Percentiles rank a stretch among this genome's conserved stretches.
Conservation (phyloP, 2,329 filamentous ascomycete genomes). For the Xylaria sp. region DNA sequence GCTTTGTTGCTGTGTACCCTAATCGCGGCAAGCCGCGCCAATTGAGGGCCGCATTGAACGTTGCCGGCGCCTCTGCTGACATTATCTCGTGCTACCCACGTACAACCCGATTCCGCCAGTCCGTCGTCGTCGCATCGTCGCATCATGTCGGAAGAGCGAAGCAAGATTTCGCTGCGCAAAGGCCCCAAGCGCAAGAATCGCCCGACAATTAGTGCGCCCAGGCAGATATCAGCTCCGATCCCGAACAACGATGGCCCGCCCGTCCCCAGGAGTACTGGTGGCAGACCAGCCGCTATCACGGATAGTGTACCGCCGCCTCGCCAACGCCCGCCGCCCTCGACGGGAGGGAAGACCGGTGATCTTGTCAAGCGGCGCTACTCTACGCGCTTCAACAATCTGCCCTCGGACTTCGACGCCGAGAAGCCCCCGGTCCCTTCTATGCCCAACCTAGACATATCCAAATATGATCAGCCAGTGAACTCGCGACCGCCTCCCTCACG, state of each 20-base stretch:
- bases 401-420: conserved; percentile 74
- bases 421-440: conserved; percentile 79
- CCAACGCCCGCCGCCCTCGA: conserved; percentile 58
- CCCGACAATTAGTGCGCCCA: conserved; percentile 70
- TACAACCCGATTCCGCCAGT: background rate
- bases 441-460: conserved; percentile 62
- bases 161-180: conserved; percentile 71
- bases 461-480: conserved; percentile 64
- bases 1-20: background rate
- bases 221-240: conserved; percentile 71
- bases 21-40: background rate
- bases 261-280: conserved; percentile 51
- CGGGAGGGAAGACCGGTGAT: conserved; percentile 76
- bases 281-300: conserved; percentile 46
- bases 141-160: conserved; percentile 70
- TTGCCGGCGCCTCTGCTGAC: conserved; percentile 8
- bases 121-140: conserved; percentile 7
- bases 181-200: conserved; percentile 69
- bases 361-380: conserved; percentile 96
- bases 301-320: conserved; percentile 46
- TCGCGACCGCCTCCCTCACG: conserved; percentile 65
- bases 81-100: conserved; percentile 6
- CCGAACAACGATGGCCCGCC: conserved; percentile 62
- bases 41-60: conserved; percentile 6
- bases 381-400: conserved; percentile 84